phyloP scores from a whole-genome alignment of 805 yeast genomes.

The Saturnispora zaruensis region DNA sequence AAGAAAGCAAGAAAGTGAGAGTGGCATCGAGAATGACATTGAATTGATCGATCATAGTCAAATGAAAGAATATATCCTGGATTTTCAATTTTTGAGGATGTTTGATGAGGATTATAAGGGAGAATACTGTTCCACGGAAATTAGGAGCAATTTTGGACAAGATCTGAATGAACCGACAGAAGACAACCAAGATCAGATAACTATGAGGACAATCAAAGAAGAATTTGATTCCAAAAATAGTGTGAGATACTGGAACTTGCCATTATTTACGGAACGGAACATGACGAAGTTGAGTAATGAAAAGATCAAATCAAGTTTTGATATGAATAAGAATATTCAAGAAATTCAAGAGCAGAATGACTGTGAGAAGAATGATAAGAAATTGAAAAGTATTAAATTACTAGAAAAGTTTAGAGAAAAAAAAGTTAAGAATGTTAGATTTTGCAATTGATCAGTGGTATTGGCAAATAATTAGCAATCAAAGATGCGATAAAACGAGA shows the following conservation, averaged over 20 bases:
- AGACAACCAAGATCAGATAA: conserved; percentile 17
- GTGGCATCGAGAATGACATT: conserved; percentile 17
- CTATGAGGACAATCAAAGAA: conserved; percentile 13
- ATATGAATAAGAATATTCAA: conserved; percentile 7
- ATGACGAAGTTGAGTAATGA: conserved; percentile 17
- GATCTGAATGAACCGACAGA: background rate
- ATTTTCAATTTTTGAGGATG: conserved; percentile 38
- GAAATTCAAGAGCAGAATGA: conserved; percentile 9
- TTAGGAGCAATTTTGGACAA: conserved; percentile 15
- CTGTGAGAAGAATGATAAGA: background rate
- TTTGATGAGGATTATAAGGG: conserved; percentile 29
- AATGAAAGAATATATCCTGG: conserved; percentile 47
- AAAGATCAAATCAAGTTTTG: conserved; percentile 13
- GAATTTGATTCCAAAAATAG: conserved; percentile 9
- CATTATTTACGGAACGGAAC: conserved; percentile 29
- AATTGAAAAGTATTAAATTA: conserved; percentile 7
- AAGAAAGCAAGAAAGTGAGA: conserved; percentile 15
- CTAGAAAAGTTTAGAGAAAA: conserved; percentile 15
- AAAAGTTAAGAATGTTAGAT: conserved; percentile 15
- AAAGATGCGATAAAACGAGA: conserved; percentile 37
- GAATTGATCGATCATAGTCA: conserved; percentile 52
- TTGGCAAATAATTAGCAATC: conserved; percentile 5
- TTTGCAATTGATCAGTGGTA: conserved; percentile 5
- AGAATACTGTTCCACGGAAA: conserved; percentile 11
- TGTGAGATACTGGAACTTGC: conserved; percentile 29